Conservation (phyloP, 2,329 filamentous ascomycete genomes). For the Alternaria ethzedia region DNA sequence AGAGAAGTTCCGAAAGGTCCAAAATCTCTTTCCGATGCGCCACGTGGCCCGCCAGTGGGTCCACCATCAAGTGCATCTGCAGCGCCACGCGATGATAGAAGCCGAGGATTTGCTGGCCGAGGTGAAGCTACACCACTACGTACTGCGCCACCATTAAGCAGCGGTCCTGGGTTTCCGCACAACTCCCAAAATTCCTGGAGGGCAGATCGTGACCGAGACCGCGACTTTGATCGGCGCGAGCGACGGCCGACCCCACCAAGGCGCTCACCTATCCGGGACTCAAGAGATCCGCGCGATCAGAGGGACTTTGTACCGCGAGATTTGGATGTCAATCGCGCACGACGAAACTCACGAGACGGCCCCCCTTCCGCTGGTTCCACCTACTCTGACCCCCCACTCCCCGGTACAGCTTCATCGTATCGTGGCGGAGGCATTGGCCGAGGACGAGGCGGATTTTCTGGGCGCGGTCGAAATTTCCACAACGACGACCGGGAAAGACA, state of each 20-base stretch:
- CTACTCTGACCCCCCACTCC: constrained; percentile 68
- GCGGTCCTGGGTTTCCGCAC: constrained; percentile 26
- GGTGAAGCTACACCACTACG: constrained; percentile 68
- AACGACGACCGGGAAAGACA: constrained; percentile 57
- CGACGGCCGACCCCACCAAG: constrained; percentile 67
- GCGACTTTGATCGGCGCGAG: constrained; percentile 61
- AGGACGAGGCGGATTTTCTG: constrained; percentile 57
- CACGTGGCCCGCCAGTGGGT: constrained; percentile 47
- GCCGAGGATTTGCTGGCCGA: constrained; percentile 64
- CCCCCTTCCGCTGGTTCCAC: constrained; percentile 74
- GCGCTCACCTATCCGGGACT: constrained; percentile 66
- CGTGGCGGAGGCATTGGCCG: constrained; percentile 60
- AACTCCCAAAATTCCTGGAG: constrained; percentile 60
- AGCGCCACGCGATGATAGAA: constrained; percentile 61
- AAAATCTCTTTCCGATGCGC: constrained; percentile 74
- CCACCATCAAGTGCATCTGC: constrained; percentile 40
- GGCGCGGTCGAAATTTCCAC: constrained; percentile 55
- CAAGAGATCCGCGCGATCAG: constrained; percentile 66
- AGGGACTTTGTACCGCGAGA: constrained; percentile 67
- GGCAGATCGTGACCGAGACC: constrained; percentile 59
- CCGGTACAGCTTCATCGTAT: constrained; percentile 60
- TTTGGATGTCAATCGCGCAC: constrained; percentile 70
- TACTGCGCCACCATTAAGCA: constrained; percentile 59
- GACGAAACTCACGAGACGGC: constrained; percentile 74
- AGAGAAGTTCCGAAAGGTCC: constrained; percentile 79